Evolutionary conservation across 345 rosid species (phyloP), one percentile per base, ranked within the genome.

Genomic region (Camelina hispida): DNA sequence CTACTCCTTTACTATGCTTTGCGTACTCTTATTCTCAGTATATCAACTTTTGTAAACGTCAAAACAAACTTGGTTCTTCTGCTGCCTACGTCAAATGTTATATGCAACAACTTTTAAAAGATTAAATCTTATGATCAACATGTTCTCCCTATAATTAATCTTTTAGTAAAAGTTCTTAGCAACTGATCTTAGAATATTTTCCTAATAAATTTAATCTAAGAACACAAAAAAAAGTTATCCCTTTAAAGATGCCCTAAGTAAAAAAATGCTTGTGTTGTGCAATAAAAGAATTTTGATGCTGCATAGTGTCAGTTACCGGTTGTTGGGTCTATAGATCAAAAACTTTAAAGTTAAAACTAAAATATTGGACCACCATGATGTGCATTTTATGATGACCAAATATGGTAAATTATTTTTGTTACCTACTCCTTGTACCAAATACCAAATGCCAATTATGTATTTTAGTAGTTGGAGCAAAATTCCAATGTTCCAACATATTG

Each of bases 21-120:
- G 17, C 37, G 5, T 38, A 18, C 40, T 5, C 2, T 3, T 74
- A 4, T 23, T 42, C 16, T 50, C 14, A 0, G 3, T 52, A 2
- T 60, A 17, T 73, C 1, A 30, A 66, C 56, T 30, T 54, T 2
- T 9, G 17, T 57, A 34, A 58, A 22, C 12, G 5, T 63, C 6
- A 43, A 59, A 40, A n/a, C n/a, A 37, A 44, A 44, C 38, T 57
- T 63, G 53, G 35, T 74, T 62, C 2, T 68, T 69, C 7, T 59
- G 20, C 20, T 75, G n/a, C 30, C 66, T 81, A 94, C 97, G 85
- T 92, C 66, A 95, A 95, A 80, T 95, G 99, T 79, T 95, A 90
- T 82, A 95, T 92, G 97, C 83, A 86, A 70, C 99, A 95, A 73
- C 97, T 95, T 73, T 80, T 95, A 75, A 89, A n/a, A n/a, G n/a